Percentiles rank a stretch among this genome's conserved stretches.
Conservation (phyloP, 257 asterid genomes). For the Parsonsia alboflavescens region DNA sequence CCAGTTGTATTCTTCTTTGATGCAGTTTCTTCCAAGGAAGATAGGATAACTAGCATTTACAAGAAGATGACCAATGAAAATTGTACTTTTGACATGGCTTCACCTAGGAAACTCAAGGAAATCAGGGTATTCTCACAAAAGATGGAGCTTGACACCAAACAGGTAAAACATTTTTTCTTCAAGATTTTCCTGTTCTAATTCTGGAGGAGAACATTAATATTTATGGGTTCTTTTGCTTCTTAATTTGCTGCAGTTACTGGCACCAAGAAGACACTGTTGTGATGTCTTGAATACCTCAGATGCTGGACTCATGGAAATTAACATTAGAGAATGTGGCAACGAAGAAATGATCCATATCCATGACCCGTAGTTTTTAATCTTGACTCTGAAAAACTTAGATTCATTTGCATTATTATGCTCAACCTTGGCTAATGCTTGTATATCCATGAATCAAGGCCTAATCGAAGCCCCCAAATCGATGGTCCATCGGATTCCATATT, state of each 20-base stretch:
- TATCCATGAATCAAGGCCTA: neutral
- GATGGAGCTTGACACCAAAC: conserved; percentile 43
- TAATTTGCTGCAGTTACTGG: conserved; percentile 38
- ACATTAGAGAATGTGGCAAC: conserved; percentile 64
- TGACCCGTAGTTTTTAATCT: conserved; percentile 1
- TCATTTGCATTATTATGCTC: neutral
- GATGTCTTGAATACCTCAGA: conserved; percentile 55
- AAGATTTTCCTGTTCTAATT: neutral
- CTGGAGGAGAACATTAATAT: neutral
- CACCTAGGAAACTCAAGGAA: conserved; percentile 60
- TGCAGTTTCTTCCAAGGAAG: conserved; percentile 16
- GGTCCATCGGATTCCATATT: neutral
- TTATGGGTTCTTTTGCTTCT: neutral
- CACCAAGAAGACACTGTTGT: conserved; percentile 85
- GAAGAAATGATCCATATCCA: conserved; percentile 66
- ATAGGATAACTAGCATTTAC: conserved; percentile 42
- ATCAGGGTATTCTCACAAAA: conserved; percentile 51
- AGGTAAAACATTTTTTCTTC: conserved; percentile 31
- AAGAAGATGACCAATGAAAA: conserved; percentile 31
- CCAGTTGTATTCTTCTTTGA: conserved; percentile 43
- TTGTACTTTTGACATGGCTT: conserved; percentile 47
- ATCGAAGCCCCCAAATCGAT: neutral
- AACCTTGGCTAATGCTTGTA: neutral
- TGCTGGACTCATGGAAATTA: conserved; percentile 45
- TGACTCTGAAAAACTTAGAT: neutral